These are phyloP conservation scores for Russula sp. DNA, from an alignment of 768 basidiomycete species.

Conservation along the genomic window DNA sequence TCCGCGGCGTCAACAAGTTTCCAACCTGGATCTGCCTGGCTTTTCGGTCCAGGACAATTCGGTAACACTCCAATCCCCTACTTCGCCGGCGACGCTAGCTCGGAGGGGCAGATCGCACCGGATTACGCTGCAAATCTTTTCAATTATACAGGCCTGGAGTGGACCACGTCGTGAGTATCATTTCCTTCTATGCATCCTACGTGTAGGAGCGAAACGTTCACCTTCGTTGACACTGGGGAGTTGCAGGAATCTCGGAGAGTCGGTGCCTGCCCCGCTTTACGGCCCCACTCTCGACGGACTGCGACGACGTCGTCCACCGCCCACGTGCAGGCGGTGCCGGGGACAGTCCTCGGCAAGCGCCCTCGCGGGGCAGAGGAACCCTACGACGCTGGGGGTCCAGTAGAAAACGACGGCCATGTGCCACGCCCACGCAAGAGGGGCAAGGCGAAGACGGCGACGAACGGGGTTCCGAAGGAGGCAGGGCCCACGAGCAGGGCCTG, in stretches of 20 bases:
- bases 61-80: background rate
- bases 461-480: background rate
- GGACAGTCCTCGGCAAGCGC: background rate
- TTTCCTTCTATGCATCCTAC: too few relatives aligned
- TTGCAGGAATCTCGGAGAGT: too few relatives aligned
- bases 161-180: too few relatives aligned
- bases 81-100: background rate
- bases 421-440: background rate
- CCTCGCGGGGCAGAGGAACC: background rate
- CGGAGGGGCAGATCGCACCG: background rate
- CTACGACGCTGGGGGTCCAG: background rate
- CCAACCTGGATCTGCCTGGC: background rate
- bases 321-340: too few relatives aligned
- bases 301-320: too few relatives aligned
- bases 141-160: too few relatives aligned
- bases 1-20: too few relatives aligned
- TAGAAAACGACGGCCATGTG: background rate
- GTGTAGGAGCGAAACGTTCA: too few relatives aligned
- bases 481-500: background rate
- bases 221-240: too few relatives aligned
- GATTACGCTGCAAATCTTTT: background rate
- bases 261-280: too few relatives aligned
- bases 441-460: background rate
- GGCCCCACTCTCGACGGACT: too few relatives aligned
- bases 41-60: background rate